phyloP scores from a whole-genome alignment of 176 grass and related monocot genomes.

The Oryza glaberrima region DNA sequence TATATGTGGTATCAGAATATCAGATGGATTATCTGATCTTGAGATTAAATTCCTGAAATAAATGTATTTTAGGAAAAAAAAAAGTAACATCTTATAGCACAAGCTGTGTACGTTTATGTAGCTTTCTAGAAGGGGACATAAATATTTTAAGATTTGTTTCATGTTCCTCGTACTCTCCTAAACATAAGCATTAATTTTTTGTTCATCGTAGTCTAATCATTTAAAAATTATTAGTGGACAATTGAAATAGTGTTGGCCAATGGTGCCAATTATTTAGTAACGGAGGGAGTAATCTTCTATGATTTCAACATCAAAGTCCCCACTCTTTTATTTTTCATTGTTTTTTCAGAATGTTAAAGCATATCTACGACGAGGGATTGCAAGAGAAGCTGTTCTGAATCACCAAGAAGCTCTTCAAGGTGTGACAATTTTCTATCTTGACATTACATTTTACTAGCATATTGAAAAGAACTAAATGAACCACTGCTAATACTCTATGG shows the following conservation, averaged over 20 bases:
- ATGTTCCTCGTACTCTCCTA: background rate
- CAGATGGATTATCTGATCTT: background rate
- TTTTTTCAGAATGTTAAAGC: slow-evolving; percentile 88
- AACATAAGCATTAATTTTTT: too few relatives aligned
- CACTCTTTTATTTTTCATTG: background rate
- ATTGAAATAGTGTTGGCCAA: too few relatives aligned
- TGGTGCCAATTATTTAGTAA: too few relatives aligned
- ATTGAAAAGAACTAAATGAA: slow-evolving; percentile 33
- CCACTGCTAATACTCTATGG: slow-evolving; percentile 9
- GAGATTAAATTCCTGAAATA: background rate
- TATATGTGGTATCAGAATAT: slow-evolving; percentile 1
- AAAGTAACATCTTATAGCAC: background rate
- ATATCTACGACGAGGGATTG: slow-evolving; percentile 81
- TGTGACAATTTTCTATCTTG: slow-evolving; percentile 46
- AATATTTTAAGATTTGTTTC: background rate
- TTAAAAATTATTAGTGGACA: too few relatives aligned
- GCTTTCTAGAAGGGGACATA: background rate
- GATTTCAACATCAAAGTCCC: background rate
- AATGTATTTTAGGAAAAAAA: slow-evolving; percentile 9
- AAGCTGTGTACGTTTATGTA: slow-evolving; percentile 17
- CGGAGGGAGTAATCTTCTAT: slow-evolving; percentile 1
- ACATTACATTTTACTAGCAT: slow-evolving; percentile 8
- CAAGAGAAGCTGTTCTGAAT: slow-evolving; percentile 75
- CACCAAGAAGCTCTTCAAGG: slow-evolving; percentile 91
- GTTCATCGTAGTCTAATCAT: too few relatives aligned